These are phyloP conservation scores for Komagataella ulmi DNA, from an alignment of 805 yeast species.

Conservation along the genomic window DNA sequence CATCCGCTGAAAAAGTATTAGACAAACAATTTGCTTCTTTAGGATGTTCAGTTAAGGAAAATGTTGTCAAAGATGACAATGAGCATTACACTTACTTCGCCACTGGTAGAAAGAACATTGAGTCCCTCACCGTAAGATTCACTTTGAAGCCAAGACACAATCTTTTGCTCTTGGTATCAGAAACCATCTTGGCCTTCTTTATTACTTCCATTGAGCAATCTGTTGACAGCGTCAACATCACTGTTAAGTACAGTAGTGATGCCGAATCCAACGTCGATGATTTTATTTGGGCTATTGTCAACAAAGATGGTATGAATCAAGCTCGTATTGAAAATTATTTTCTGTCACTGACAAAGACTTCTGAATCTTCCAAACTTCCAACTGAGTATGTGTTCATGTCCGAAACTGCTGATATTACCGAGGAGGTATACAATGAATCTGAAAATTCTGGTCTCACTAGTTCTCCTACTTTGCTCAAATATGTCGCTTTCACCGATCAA, in stretches of 20 bases:
- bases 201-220: conserved; percentile 42
- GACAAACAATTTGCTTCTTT: conserved; percentile 65
- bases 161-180: conserved; percentile 51
- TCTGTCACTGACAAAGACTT: conserved; percentile 72
- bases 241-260: conserved; percentile 37
- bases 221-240: conserved; percentile 47
- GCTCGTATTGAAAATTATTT: conserved; percentile 68
- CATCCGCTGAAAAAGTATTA: conserved; percentile 34
- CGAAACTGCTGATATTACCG: conserved; percentile 76
- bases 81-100: conserved; percentile 62
- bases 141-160: conserved; percentile 73
- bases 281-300: conserved; percentile 73
- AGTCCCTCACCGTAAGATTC: conserved; percentile 45
- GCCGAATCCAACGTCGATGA: conserved; percentile 37
- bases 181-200: conserved; percentile 42
- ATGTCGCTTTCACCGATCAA: conserved; percentile 74
- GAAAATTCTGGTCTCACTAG: conserved; percentile 27
- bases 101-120: conserved; percentile 75
- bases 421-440: conserved; percentile 37
- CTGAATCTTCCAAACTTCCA: conserved; percentile 63
- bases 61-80: conserved; percentile 48
- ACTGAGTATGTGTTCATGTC: conserved; percentile 73
- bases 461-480: conserved; percentile 36
- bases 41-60: conserved; percentile 36
- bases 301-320: conserved; percentile 71